Evolutionary conservation across 371 early-diverging fungal genomes (phyloP), one percentile per base, ranked within the genome.

Genomic region (Coemansia sp.): DNA sequence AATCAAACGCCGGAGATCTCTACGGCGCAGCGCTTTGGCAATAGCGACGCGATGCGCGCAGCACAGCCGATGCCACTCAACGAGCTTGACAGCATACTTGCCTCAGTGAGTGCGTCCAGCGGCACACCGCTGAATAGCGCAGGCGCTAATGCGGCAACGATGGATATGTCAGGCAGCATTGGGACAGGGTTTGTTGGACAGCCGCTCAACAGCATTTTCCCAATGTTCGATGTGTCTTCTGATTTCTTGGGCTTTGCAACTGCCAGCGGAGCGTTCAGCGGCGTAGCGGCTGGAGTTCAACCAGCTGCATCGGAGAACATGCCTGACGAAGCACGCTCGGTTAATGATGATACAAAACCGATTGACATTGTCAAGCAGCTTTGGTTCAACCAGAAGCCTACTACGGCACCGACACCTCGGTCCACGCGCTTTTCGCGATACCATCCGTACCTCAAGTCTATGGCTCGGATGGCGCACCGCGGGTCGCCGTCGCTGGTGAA

Each of bases 381-480:
- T 2, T 71, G 72, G 67, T 25, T 62, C 18, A 39, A 26, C 63
- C 63, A 64, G 21, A 62, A 60, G 64, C 52, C 72, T 11, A 20
- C 14, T 9, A 39, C 39, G 6, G 64, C 54, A 18, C 54, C 54
- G 11, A 62, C 77, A 2, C 77, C 70, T 20, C 73, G 78, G 39
- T 72, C 78, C 16, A 75, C 75, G 8, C 73, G 75, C 21, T 75
- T 75, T 26, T 72, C 78, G 55, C 68, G 78, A 28, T 79, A 59
- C 60, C 79, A 79, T 14, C 79, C 79, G 26, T 79, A 79, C 61
- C 62, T 79, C 23, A 79, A 79, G 59, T 62, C 72, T 18, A 75
- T 78, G 55, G 68, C 64, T 5, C 68, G 75, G 18, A 69, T 69
- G 21, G 75, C 75, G 18, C 77, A 78, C 55, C 56, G 75, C 2